phyloP scores from a whole-genome alignment of 768 basidiomycete species.

The Mycena kentingensis region DNA sequence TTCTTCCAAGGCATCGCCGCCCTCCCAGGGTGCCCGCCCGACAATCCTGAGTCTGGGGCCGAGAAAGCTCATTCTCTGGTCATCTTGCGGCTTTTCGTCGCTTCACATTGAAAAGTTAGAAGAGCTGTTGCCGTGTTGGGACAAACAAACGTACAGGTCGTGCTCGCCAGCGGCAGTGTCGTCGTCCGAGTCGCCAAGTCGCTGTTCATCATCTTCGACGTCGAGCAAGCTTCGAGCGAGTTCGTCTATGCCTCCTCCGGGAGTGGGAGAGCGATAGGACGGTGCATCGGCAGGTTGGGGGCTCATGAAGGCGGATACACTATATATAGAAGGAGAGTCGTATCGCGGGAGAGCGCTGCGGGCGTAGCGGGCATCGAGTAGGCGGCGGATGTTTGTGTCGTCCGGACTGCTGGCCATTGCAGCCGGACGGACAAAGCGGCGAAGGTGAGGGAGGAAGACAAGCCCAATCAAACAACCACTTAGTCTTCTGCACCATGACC shows the following conservation, averaged over 20 bases:
- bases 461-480: too few species aligned
- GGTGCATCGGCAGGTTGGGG: too few species aligned
- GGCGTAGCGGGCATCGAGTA: slow-evolving; percentile 56
- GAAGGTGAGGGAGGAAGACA: too few species aligned
- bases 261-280: slow-evolving; percentile 1
- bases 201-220: slow-evolving; percentile 49
- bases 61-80: slow-evolving; percentile 34
- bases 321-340: slow-evolving; percentile 74
- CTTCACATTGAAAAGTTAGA: too few species aligned
- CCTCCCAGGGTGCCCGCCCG: slow-evolving; percentile 82
- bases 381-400: slow-evolving; percentile 47
- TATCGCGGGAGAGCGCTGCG: slow-evolving; percentile 47
- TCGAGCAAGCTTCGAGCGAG: slow-evolving; percentile 56
- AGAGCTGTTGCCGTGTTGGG: too few species aligned
- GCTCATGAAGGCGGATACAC: slow-evolving; percentile 42
- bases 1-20: slow-evolving; percentile 46
- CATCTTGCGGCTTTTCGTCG: too few species aligned
- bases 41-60: neutral
- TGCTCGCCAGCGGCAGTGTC: slow-evolving; percentile 37
- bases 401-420: slow-evolving; percentile 23
- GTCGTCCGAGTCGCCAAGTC: slow-evolving; percentile 32
- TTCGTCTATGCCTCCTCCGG: slow-evolving; percentile 42
- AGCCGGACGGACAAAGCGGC: too few species aligned
- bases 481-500: slow-evolving; percentile 32
- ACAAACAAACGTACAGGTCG: too few species aligned